Base-by-base conservation (phyloP, 495 filamentous ascomycete genomes). In the Oleoguttula mirabilis region DNA sequence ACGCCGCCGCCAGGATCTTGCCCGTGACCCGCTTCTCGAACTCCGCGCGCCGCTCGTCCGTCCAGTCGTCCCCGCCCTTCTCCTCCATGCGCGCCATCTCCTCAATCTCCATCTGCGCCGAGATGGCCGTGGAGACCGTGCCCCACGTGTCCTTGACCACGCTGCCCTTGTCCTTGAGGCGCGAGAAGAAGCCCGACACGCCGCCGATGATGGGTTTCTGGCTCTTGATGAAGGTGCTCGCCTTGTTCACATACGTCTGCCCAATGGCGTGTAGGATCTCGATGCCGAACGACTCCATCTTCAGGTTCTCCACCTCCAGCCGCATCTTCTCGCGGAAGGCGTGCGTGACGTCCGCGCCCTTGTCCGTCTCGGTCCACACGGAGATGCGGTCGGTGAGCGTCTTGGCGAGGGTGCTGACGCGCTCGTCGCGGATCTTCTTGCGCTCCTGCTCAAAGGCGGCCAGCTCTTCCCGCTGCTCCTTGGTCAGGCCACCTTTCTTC, bases 71-170 rank as follows among this genome's bases (percentile, higher is more conserved):
- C 16, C 90, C 90, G 15, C 90, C 90, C 55, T 80, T 80, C 68
- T 94, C 83, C 64, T 99, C 92, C 62, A 85, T 62, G 58, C 88
- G 87, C 19, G 87, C 87, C 90, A 99, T 96, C 60, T 95, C 90
- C 63, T 96, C 92, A 79, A 99, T 93, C 38, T 85, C 94, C 70
- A 92, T 77, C 62, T 99, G 90, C 32, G 90, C 90, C 55, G 94
- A 88, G 47, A 99, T 94, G n/a, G 90, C 90, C 15, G 84, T 92
- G 20, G 77, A 84, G 55, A 99, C 94, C 17, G 92, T 99, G 45
- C 78, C 86, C 92, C 92, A 99, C 0, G 90, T 95, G 53, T 99
- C 90, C 66, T 95, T 96, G 38, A 88, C 85, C 47, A 94, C 70
- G 8, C 82, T 87, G 21, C 90, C 88, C 75, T 95, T 96, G 56